Conservation (phyloP, 2,329 filamentous ascomycete genomes). For the Amylocarpus encephaloides region DNA sequence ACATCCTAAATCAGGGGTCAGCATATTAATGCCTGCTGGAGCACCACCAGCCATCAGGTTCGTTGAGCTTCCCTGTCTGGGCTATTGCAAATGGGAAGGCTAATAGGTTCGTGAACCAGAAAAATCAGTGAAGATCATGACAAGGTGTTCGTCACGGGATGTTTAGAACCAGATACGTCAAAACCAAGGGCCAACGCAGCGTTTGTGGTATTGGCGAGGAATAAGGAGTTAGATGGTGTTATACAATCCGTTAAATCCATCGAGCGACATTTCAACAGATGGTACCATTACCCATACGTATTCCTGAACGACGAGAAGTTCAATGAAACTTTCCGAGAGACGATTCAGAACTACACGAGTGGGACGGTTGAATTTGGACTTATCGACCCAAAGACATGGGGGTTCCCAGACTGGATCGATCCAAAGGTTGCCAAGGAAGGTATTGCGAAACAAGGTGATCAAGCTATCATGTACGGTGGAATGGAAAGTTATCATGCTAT, state of each 20-base stretch:
- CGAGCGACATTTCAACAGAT: constrained; percentile 97
- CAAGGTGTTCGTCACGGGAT: constrained; percentile 91
- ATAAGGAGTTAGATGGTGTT: constrained; percentile 94
- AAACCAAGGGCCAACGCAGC: constrained; percentile 84
- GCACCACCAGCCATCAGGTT: constrained; percentile 87
- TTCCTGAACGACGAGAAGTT: constrained; percentile 98
- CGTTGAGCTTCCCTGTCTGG: constrained; percentile 6
- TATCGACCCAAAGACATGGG: constrained; percentile 88
- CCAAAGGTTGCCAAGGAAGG: constrained; percentile 90
- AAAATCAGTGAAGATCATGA: constrained; percentile 97
- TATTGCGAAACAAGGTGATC: constrained; percentile 92
- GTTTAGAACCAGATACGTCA: constrained; percentile 71
- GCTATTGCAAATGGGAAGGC: constrained; percentile 4
- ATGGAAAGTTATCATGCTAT: constrained; percentile 99
- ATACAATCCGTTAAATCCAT: constrained; percentile 97
- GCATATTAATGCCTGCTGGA: constrained; percentile 81
- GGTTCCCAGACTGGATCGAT: constrained; percentile 94
- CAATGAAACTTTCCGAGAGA: constrained; percentile 87
- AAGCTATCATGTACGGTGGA: constrained; percentile 97
- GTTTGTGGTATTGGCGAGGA: constrained; percentile 90
- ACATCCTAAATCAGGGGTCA: constrained; percentile 75
- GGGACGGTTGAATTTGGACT: constrained; percentile 85
- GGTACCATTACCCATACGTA: constrained; percentile 98
- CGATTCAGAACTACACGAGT: constrained; percentile 85
- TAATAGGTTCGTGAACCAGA: constrained; percentile 40